Base-by-base conservation (phyloP, 257 asterid genomes). In the Nyctanthes arbortristis region DNA sequence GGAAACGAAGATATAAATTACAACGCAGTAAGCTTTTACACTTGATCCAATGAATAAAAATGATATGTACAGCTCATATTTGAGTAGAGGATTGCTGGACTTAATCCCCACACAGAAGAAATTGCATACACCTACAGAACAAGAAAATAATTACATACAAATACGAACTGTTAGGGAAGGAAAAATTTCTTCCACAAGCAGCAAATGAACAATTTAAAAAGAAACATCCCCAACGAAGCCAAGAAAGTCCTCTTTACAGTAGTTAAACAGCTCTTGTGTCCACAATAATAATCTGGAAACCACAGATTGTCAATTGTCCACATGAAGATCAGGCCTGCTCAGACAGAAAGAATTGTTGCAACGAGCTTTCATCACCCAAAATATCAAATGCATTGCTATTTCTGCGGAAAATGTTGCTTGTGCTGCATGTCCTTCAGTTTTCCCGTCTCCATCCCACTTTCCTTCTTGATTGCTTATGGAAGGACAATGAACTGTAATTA, bases 291-390 rank as follows among this genome's bases (percentile, higher is more conserved):
- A 70, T 47, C 43, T 14, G 63, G 32, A 47, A 29, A 14, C 37
- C 65, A 7, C 32, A 1, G 59, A 45, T 73, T 13, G 54, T 65
- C 71, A 13, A 31, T 68, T 65, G 40, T 76, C 75, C 77, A 52
- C 49, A 7, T n/a, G 66, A 29, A 35, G 12, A 18, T 29, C 10
- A 25, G 55, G 58, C 69, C 69, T 70, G 60, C 10, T 20, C 13
- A 30, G 60, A 40, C 4, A 18, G 49, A 73, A n/a, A 32, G 3
- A 63, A 49, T 22, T 7, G 25, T 52, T 56, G 39, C 22, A 24
- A 34, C 8, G 49, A 43, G 49, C 20, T 12, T 40, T 40, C 49
- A 40, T 40, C 6, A 40, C 20, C 49, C 3, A 39, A 7, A 3
- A 11, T 5, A 40, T 5, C 16, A 13, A n/a, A 13, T 13, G 49